Base-by-base conservation (phyloP, 148 eudicot species). In the Mesembryanthemum crystallinum region DNA sequence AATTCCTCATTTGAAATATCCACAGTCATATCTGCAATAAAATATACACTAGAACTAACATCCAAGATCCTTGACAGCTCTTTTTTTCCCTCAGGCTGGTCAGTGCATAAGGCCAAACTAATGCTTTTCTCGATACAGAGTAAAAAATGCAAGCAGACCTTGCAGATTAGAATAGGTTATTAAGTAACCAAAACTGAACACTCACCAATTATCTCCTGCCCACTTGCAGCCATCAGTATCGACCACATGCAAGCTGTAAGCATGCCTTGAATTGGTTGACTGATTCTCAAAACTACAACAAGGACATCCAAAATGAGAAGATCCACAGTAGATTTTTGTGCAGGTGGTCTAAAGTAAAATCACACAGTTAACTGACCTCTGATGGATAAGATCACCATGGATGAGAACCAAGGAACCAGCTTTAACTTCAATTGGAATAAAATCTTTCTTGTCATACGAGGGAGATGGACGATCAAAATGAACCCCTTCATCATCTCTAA, bases 321-420 rank as follows among this genome's bases (percentile, higher is more conserved):
- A 62, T 0, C 55, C 7, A 13, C 43, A 23, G 4, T 33, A 21
- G 61, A 81, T 32, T 23, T 47, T 18, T 24, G 5, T 25, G 24
- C 37, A 29, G 14, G 52, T 69, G 39, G 5, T 30, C 8, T 59
- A 52, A 37, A 39, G 47, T 28, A 29, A 11, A 70, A 24, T 20
- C 57, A 65, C 30, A 76, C 8, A 67, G 52, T 45, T 51, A 9
- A 78, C 80, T 69, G 23, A 91, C 99, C 99, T 95, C 77, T 95
- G 97, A 85, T 95, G 98, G 82, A 95, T 87, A 80, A 95, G 91
- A 86, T 95, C 90, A 32, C 98, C 98, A 83, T 95, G 97, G 79
- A 92, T 86, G 81, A 95, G 89, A 64, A 95, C 90, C 83, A 95
- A 86, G 64, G 97, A 77, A 70, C 99, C 99, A 64, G 99, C 87